Base-by-base conservation (phyloP, 148 eudicot genomes). In the Rhododendron williamsianum region DNA sequence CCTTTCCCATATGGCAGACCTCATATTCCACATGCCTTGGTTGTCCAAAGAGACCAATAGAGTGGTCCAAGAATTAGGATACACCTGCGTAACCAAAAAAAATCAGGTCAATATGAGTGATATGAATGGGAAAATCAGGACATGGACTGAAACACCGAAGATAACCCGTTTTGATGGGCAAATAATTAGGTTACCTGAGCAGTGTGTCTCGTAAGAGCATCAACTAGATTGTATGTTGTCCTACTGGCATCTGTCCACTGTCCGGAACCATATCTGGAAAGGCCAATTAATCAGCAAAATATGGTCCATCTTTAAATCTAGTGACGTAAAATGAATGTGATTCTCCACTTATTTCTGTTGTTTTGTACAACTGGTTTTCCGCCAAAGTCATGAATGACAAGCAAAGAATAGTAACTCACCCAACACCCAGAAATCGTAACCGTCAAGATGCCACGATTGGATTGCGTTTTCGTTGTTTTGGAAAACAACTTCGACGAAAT, bases 391-490 rank as follows among this genome's bases (percentile, higher is more conserved):
- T 8, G 19, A 76, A 9, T 19, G 73, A 15, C 41, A 2, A 60
- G 46, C 54, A 48, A 60, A 76, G 60, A 12, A 25, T 2, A 63
- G 43, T 23, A 60, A 86, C 92, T 76, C 89, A 96, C 98, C 95
- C 98, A 67, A 94, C 96, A 92, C 94, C 98, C 98, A 96, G 89
- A 96, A 94, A 87, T 94, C 98, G 86, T 96, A 94, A 48, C 98
- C 98, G 83, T 96, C 98, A 88, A 96, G 95, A 90, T 96, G 98
- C 98, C 96, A 94, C 27, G 98, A 92, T 78, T 94, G 96, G 86
- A 92, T 45, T 3, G 88, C 38, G 12, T 86, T 87, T 88, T 94
- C 98, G 16, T 93, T 89, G 80, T 96, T 96, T 83, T 96, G 98
- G 89, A 96, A 96, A 58, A 96, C 92, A 56, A 96, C 77, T 87